Conservation (phyloP, 495 filamentous ascomycete genomes). For the Parmelia sp. region DNA sequence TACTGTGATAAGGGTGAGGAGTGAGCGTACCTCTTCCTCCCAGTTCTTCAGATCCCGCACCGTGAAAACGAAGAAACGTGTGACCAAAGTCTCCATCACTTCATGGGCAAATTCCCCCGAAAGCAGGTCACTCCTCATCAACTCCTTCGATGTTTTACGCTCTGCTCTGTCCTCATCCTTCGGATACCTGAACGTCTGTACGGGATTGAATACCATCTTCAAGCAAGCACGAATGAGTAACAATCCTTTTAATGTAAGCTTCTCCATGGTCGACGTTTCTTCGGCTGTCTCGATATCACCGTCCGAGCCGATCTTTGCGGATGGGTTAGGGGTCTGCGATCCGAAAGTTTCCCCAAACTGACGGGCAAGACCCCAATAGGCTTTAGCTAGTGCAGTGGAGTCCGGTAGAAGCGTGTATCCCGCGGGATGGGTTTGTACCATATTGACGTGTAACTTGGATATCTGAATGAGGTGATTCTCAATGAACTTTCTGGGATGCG, state of each 20-base stretch:
- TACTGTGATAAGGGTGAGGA: not conserved
- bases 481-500: conserved; percentile 15
- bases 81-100: conserved; percentile 76
- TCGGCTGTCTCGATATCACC: conserved; percentile 44
- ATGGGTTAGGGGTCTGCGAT: conserved; percentile 35
- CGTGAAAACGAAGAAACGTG: conserved; percentile 83
- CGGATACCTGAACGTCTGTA: conserved; percentile 74
- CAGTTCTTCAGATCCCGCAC: conserved; percentile 77
- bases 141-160: conserved; percentile 54
- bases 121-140: conserved; percentile 65
- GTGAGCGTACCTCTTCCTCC: conserved; percentile 58
- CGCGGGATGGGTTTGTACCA: conserved; percentile 66
- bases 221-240: conserved; percentile 76
- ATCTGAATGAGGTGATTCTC: conserved; percentile 84
- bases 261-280: conserved; percentile 59
- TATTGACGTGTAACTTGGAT: conserved; percentile 82
- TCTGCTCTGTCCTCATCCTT: conserved; percentile 60
- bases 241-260: conserved; percentile 70
- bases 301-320: conserved; percentile 43
- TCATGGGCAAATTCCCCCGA: conserved; percentile 66
- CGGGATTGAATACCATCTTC: conserved; percentile 72
- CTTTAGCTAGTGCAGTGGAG: conserved; percentile 63
- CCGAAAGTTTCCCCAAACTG: conserved; percentile 67
- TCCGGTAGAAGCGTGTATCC: conserved; percentile 76
- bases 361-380: conserved; percentile 77